Base-by-base conservation (phyloP, 768 basidiomycete genomes). In the Lanmaoa pseudosensibilis region DNA sequence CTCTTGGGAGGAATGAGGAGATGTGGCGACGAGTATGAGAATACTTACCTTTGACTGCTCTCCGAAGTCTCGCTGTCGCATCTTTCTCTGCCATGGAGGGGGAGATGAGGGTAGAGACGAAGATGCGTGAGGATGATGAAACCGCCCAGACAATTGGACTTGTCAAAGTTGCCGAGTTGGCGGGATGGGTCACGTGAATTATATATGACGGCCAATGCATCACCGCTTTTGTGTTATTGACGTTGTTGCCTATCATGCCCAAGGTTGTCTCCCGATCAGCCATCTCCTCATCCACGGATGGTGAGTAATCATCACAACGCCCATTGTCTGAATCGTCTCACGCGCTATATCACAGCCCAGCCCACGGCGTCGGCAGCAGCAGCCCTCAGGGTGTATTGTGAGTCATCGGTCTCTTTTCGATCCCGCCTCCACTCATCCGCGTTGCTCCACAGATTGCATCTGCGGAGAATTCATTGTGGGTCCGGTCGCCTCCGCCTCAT, bases 231-330 rank as follows among this genome's bases (percentile, higher is more conserved):
- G 19, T 11, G 33, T 46, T 34, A 27, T 33, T 46, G 38, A 53
- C 19, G 47, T 48, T 48, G 27, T 15, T 23, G 36, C 25, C 5
- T 48, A 58, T 61, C 55, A 96, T 96, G 94, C 94, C 94, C 51
- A 95, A 95, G 73, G 90, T 97, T 59, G 83, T 94, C 66, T 93
- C 92, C 4, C 83, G 92, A 61, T 94, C 90, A 40, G 87, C 90
- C 5, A 84, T 94, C 57, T 94, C 93, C 10, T 91, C 92, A 3
- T 94, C 92, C 5, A 85, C 91, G 36, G 89, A 92, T 69, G 90
- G 91, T 91, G 50, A 58, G 81, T 25, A 41, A 58, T 57, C 11
- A 12, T 58, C 3, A 21, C 38, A 18, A 39, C 5, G 10, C n/a
- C 19, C 7, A 4, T 38, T 39, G 21, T 44, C 25, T 52, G 18